Conservation (phyloP, 495 filamentous ascomycete genomes). For the Aspergillus ellipticus region DNA sequence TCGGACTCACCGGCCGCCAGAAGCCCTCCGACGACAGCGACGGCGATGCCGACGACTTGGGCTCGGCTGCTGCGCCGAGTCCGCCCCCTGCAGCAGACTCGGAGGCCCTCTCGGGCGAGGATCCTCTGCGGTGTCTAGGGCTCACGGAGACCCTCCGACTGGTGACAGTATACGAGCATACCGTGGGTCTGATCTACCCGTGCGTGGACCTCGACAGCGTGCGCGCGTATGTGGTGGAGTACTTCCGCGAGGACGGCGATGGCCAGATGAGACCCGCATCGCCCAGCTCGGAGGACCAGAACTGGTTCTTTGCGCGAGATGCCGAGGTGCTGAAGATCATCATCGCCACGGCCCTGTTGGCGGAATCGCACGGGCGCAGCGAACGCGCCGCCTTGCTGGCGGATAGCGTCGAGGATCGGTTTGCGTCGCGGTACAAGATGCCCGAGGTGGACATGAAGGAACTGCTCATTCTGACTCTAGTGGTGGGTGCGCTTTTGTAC, state of each 20-base stretch:
- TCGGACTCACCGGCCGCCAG: slow-evolving; percentile 27
- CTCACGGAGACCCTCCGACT: slow-evolving; percentile 65
- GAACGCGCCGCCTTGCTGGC: slow-evolving; percentile 66
- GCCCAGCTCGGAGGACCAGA: slow-evolving; percentile 41
- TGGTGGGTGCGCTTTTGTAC: slow-evolving; percentile 42
- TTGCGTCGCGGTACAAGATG: slow-evolving; percentile 62
- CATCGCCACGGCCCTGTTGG: slow-evolving; percentile 64
- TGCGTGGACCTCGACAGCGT: slow-evolving; percentile 68
- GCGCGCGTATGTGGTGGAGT: slow-evolving; percentile 37
- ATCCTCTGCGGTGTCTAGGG: slow-evolving; percentile 23
- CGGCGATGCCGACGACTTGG: slow-evolving; percentile 15
- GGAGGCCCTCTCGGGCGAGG: slow-evolving; percentile 7
- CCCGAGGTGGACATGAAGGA: slow-evolving; percentile 61
- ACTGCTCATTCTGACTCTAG: slow-evolving; percentile 65
- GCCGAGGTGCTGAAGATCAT: slow-evolving; percentile 74
- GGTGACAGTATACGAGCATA: slow-evolving; percentile 70
- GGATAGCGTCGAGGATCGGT: slow-evolving; percentile 62
- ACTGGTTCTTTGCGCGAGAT: slow-evolving; percentile 60
- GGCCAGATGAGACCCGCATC: slow-evolving; percentile 51
- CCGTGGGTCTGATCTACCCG: slow-evolving; percentile 80
- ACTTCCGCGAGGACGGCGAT: slow-evolving; percentile 51
- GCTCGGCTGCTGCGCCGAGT: slow-evolving; percentile 22
- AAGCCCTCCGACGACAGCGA: slow-evolving; percentile 15
- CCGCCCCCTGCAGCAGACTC: slow-evolving; percentile 16
- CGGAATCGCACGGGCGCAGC: slow-evolving; percentile 72